phyloP scores from a whole-genome alignment of 176 grass and related monocot genomes.

The Rhipidocladum racemiflorum region DNA sequence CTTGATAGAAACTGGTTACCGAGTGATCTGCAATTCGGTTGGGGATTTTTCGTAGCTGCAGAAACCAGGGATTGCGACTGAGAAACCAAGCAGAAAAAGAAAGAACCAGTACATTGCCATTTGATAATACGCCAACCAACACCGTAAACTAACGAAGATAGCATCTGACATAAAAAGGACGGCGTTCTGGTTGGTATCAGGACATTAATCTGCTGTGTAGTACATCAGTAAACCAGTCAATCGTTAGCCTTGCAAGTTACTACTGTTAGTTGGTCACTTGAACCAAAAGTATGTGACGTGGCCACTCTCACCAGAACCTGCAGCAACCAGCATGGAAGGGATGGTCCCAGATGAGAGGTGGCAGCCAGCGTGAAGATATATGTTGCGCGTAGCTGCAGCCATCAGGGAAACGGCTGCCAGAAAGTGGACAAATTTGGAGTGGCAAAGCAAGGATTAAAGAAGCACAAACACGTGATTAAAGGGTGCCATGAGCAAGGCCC shows the following conservation, averaged over 20 bases:
- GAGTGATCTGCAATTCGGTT: not conserved
- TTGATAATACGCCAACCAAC: not conserved
- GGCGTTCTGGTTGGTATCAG: not conserved
- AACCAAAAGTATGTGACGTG: not conserved
- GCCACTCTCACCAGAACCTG: not conserved
- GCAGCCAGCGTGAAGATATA: not conserved
- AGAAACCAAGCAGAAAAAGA: not conserved
- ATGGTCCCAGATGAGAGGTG: not conserved
- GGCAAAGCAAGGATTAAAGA: constrained; percentile 24
- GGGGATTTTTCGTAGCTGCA: not conserved
- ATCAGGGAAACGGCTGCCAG: not conserved
- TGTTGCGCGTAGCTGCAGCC: not conserved
- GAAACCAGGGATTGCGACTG: not conserved
- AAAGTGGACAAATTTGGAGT: constrained; percentile 4
- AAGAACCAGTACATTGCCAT: not conserved
- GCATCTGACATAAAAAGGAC: not conserved
- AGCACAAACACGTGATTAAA: constrained; percentile 28
- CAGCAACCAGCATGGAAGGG: constrained; percentile 5
- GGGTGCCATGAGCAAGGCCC: not conserved
- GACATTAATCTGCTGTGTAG: not conserved
- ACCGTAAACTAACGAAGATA: not conserved
- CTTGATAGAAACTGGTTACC: not conserved
- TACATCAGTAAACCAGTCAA: not conserved
- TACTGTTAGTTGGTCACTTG: constrained; percentile 4
- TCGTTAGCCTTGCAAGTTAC: constrained; percentile 18